Evolutionary conservation across 805 yeast species (phyloP).

Genomic region (Ogataea parapolymorpha): DNA sequence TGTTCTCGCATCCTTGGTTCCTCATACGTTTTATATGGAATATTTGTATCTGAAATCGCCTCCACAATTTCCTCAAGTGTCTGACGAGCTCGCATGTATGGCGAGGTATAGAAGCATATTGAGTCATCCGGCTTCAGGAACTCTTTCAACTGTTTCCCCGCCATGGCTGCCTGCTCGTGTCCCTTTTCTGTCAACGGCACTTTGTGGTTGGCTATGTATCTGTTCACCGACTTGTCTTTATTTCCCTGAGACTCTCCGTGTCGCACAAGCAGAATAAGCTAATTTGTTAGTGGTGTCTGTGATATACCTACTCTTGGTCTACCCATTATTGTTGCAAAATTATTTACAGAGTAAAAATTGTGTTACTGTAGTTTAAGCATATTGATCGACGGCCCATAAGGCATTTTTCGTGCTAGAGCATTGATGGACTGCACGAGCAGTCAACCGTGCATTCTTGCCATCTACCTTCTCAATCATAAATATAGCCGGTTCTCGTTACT

Average conservation of each 20-base stretch:
- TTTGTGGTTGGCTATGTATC: conserved; percentile 74
- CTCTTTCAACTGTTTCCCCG: conserved; percentile 48
- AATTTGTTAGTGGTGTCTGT: conserved; percentile 17
- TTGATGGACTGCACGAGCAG: no score
- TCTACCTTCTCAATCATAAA: no score
- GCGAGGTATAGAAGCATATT: conserved; percentile 81
- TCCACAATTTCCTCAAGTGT: conserved; percentile 70
- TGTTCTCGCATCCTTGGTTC: conserved; percentile 94
- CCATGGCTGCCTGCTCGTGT: conserved; percentile 55
- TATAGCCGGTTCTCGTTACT: no score
- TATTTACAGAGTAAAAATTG: not conserved
- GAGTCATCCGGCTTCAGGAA: conserved; percentile 42
- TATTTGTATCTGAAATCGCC: conserved; percentile 40
- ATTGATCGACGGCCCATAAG: no score
- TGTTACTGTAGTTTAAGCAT: not conserved
- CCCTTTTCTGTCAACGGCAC: conserved; percentile 74
- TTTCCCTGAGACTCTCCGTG: conserved; percentile 95
- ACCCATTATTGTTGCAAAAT: conserved; percentile 28
- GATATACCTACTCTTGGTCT: conserved; percentile 39
- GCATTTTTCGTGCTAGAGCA: no score
- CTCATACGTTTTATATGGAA: conserved; percentile 62
- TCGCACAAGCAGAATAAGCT: conserved; percentile 70
- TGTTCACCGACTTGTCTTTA: conserved; percentile 77
- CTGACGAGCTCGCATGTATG: conserved; percentile 80
- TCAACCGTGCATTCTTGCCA: no score